Evolutionary conservation across 2,329 filamentous ascomycete genomes (phyloP).

Genomic region (Colletotrichum musicola): DNA sequence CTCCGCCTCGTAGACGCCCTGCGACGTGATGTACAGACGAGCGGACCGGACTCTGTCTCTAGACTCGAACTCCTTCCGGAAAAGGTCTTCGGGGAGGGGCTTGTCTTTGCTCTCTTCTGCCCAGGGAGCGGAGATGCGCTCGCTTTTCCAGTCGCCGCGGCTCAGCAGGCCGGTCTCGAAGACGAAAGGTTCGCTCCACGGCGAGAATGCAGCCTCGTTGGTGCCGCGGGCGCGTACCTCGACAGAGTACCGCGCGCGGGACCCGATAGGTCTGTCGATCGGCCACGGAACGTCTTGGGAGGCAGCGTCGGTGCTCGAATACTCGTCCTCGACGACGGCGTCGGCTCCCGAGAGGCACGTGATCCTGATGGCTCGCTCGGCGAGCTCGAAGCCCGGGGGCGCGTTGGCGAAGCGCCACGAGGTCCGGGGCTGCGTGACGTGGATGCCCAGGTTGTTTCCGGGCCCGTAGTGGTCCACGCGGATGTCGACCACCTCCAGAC

Average conservation of each 20-base stretch:
- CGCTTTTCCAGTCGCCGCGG: conserved; percentile 47
- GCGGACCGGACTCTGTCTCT: conserved; percentile 46
- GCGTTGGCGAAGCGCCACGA: conserved; percentile 59
- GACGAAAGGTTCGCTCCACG: conserved; percentile 45
- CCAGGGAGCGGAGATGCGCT: conserved; percentile 46
- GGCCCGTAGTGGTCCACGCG: conserved; percentile 55
- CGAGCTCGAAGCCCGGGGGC: conserved; percentile 55
- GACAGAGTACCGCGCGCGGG: conserved; percentile 48
- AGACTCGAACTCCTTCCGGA: conserved; percentile 51
- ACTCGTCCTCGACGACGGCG: conserved; percentile 43
- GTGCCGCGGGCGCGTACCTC: conserved; percentile 49
- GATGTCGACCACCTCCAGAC: background rate
- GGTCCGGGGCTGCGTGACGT: conserved; percentile 56
- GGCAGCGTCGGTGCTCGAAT: conserved; percentile 43
- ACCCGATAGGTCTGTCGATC: conserved; percentile 44
- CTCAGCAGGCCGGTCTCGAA: conserved; percentile 51
- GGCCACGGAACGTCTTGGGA: conserved; percentile 61
- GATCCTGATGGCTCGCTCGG: conserved; percentile 57
- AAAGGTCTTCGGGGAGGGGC: conserved; percentile 43
- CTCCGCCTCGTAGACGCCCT: conserved; percentile 60
- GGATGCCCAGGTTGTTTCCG: conserved; percentile 54
- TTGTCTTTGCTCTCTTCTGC: conserved; percentile 46
- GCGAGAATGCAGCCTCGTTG: conserved; percentile 32
- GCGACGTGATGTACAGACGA: conserved; percentile 60
- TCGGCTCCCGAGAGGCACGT: conserved; percentile 35